Evolutionary conservation across 441 rosid genomes (phyloP).

Genomic region (Manihot esculenta): DNA sequence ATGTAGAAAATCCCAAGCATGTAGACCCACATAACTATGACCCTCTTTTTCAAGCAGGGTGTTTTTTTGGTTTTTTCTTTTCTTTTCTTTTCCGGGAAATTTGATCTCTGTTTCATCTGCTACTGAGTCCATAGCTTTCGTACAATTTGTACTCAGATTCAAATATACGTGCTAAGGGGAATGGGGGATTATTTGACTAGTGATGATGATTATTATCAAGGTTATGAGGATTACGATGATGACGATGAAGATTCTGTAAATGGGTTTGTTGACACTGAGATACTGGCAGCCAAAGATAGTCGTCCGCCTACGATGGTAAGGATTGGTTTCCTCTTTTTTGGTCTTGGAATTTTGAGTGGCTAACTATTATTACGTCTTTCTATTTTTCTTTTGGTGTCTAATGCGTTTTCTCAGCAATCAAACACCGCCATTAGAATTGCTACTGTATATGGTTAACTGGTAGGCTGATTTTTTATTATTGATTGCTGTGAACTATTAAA

Average conservation of each 20-base stretch:
- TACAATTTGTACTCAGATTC: not conserved
- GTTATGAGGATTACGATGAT: conserved; percentile 11
- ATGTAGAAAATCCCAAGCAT: not conserved
- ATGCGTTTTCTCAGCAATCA: not conserved
- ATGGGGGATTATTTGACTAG: conserved; percentile 27
- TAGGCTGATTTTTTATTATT: not conserved
- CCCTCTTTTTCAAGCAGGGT: not conserved
- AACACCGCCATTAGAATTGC: not conserved
- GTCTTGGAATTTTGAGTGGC: too few relatives aligned
- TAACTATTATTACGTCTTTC: not conserved
- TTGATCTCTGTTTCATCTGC: conserved; percentile 1
- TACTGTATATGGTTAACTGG: not conserved
- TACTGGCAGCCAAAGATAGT: not conserved
- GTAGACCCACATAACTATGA: not conserved
- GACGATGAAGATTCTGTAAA: conserved; percentile 14
- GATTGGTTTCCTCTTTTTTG: not conserved
- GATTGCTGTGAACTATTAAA: not conserved
- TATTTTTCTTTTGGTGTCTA: not conserved
- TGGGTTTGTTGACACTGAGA: conserved; percentile 18
- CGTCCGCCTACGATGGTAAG: conserved; percentile 26
- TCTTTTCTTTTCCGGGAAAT: too few relatives aligned
- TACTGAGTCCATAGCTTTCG: too few relatives aligned
- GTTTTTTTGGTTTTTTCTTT: too few relatives aligned
- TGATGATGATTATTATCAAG: conserved; percentile 24
- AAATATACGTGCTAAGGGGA: too few relatives aligned